Percentiles rank a stretch among this genome's conserved stretches.
Evolutionary conservation across 2,329 filamentous ascomycete species (phyloP).

Genomic region (Podosphaera fusca): DNA sequence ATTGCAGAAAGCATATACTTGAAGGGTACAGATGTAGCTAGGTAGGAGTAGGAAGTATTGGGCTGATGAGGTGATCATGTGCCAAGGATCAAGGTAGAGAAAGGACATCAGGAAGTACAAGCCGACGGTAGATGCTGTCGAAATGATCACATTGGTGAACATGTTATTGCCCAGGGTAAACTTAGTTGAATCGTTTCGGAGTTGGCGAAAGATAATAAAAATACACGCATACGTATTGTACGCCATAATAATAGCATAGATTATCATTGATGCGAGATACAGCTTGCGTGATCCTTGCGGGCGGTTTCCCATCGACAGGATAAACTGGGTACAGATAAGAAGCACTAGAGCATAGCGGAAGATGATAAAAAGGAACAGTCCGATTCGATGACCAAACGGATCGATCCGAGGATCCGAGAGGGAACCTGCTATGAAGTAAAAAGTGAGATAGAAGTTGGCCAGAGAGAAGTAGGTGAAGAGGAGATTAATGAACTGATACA

Average conservation of each 20-base stretch:
- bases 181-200: constrained; percentile 24
- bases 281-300: constrained; percentile 85
- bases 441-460: constrained; percentile 96
- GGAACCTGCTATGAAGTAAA: constrained; percentile 92
- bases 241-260: constrained; percentile 84
- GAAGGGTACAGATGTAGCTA: constrained; percentile 85
- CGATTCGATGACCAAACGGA: constrained; percentile 76
- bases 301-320: constrained; percentile 84
- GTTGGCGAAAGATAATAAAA: constrained; percentile 71
- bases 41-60: constrained; percentile 91
- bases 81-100: constrained; percentile 93
- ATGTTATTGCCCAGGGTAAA: constrained; percentile 59
- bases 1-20: constrained; percentile 98
- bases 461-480: constrained; percentile 95
- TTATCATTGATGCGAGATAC: constrained; percentile 67
- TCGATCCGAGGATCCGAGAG: constrained; percentile 58
- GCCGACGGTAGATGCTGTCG: constrained; percentile 68
- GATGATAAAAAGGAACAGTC: constrained; percentile 63
- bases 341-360: constrained; percentile 69
- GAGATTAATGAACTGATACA: constrained; percentile 83
- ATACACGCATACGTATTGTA: constrained; percentile 81
- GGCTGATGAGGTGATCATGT: constrained; percentile 80
- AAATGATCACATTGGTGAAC: constrained; percentile 87
- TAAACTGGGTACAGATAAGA: constrained; percentile 85
- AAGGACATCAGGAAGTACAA: constrained; percentile 94